Conservation (phyloP, 2,329 filamentous ascomycete species). For the Penicillium oxalicum region DNA sequence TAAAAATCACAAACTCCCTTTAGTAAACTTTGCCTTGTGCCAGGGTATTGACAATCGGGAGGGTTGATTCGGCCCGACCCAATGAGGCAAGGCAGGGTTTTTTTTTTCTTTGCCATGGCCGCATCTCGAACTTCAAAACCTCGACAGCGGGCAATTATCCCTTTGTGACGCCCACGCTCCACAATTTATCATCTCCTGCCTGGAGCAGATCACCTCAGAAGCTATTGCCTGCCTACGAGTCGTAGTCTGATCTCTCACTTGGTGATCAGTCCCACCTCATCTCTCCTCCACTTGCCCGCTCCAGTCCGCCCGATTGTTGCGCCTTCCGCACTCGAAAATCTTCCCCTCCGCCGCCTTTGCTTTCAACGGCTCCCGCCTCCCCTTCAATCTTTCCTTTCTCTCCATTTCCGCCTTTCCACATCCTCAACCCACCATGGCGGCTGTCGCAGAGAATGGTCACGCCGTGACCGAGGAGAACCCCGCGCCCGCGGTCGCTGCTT, state of each 20-base stretch:
- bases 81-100: slow-evolving; percentile 19
- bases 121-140: slow-evolving; percentile 27
- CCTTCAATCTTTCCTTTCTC: slow-evolving; percentile 6
- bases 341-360: slow-evolving; percentile 9
- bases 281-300: slow-evolving; percentile 7
- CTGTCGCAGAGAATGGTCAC: slow-evolving; percentile 33
- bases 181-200: slow-evolving; percentile 28
- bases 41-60: neutral
- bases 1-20: neutral
- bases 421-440: slow-evolving; percentile 29
- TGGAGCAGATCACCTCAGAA: slow-evolving; percentile 30
- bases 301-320: slow-evolving; percentile 15
- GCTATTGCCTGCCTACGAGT: neutral
- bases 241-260: slow-evolving; percentile 1
- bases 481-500: slow-evolving; percentile 45
- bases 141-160: slow-evolving; percentile 20
- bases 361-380: slow-evolving; percentile 6
- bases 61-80: slow-evolving; percentile 17
- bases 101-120: slow-evolving; percentile 14
- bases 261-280: slow-evolving; percentile 6
- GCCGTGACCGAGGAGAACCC: slow-evolving; percentile 50
- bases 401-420: slow-evolving; percentile 6
- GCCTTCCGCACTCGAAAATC: slow-evolving; percentile 19
- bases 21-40: no score
- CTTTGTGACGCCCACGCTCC: slow-evolving; percentile 12